Percentiles rank a stretch among this genome's conserved stretches.
Conservation (phyloP, 768 basidiomycete genomes). For the Sarcodon sp. region DNA sequence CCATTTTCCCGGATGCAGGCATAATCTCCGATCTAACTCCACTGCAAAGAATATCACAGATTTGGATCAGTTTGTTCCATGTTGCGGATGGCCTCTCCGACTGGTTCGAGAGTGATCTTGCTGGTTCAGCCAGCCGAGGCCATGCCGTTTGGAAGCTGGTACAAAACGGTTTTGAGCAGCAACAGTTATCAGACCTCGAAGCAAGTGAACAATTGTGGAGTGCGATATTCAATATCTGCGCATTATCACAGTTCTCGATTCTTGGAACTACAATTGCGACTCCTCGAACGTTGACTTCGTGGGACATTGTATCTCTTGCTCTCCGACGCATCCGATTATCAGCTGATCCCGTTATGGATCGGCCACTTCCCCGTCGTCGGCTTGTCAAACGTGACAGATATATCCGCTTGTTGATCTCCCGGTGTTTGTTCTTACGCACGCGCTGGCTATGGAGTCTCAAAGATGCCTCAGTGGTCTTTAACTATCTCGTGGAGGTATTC, state of each 20-base stretch:
- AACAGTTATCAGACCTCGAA: constrained; percentile 19
- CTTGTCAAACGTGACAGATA: constrained; percentile 57
- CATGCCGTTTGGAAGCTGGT: constrained; percentile 37
- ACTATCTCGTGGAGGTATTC: constrained; percentile 59
- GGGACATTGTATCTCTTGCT: constrained; percentile 50
- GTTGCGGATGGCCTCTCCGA: constrained; percentile 14
- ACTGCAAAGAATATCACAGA: constrained; percentile 33
- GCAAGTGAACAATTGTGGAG: constrained; percentile 65
- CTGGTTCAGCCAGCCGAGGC: constrained; percentile 5
- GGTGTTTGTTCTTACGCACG: constrained; percentile 62
- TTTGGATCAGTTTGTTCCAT: constrained; percentile 69
- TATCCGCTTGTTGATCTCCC: constrained; percentile 48
- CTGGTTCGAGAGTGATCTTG: constrained; percentile 4
- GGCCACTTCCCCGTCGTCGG: constrained; percentile 18
- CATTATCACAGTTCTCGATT: constrained; percentile 68
- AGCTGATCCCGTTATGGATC: constrained; percentile 32
- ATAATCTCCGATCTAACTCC: constrained; percentile 12
- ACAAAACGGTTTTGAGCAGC: constrained; percentile 10
- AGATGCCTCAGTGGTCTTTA: constrained; percentile 44
- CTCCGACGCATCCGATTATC: constrained; percentile 46
- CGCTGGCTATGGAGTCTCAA: constrained; percentile 71
- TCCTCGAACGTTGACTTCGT: constrained; percentile 37
- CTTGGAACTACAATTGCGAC: constrained; percentile 29
- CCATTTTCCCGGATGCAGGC: constrained; percentile 18
- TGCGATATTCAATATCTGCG: constrained; percentile 52